A percentile compares a stretch with the other conserved stretches of the same genome.
Conservation (phyloP, 371 early-diverging fungal species). For the Fennellomyces sp. region DNA sequence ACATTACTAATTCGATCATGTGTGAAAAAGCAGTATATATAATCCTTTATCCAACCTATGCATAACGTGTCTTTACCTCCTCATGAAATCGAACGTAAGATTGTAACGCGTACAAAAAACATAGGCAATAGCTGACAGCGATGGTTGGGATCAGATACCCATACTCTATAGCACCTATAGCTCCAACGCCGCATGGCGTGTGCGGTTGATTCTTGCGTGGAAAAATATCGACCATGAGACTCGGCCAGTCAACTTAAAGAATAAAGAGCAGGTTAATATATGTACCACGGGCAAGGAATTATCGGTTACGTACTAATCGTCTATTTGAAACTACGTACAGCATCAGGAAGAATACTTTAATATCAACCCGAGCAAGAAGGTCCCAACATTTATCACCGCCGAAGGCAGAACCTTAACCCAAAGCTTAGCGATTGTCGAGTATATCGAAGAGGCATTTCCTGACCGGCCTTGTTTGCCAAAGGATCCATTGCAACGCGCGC, state of each 20-base stretch:
- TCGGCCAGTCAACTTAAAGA: constrained; percentile 66
- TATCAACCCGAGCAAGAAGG: constrained; percentile 68
- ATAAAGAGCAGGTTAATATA: constrained; percentile 73
- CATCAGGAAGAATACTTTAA: constrained; percentile 57
- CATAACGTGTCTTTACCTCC: too few relatives aligned
- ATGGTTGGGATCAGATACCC: constrained; percentile 37
- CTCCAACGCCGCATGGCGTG: constrained; percentile 79
- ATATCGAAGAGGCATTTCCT: constrained; percentile 82
- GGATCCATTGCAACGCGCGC: constrained; percentile 64
- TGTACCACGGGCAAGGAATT: too few relatives aligned
- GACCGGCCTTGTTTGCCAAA: constrained; percentile 74
- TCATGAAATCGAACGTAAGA: too few relatives aligned
- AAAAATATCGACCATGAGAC: constrained; percentile 76
- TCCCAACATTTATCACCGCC: constrained; percentile 70
- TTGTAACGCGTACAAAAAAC: too few relatives aligned
- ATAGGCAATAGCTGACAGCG: too few relatives aligned
- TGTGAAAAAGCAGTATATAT: too few relatives aligned
- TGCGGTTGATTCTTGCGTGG: constrained; percentile 74
- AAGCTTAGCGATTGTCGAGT: constrained; percentile 86
- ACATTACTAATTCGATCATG: too few relatives aligned
- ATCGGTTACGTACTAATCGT: too few relatives aligned
- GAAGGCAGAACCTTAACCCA: constrained; percentile 64
- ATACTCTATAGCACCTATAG: constrained; percentile 79
- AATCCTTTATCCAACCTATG: too few relatives aligned
- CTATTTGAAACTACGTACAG: too few relatives aligned